Evolutionary conservation across 2,329 filamentous ascomycete genomes (phyloP).

Genomic region (Bisporella sp.): DNA sequence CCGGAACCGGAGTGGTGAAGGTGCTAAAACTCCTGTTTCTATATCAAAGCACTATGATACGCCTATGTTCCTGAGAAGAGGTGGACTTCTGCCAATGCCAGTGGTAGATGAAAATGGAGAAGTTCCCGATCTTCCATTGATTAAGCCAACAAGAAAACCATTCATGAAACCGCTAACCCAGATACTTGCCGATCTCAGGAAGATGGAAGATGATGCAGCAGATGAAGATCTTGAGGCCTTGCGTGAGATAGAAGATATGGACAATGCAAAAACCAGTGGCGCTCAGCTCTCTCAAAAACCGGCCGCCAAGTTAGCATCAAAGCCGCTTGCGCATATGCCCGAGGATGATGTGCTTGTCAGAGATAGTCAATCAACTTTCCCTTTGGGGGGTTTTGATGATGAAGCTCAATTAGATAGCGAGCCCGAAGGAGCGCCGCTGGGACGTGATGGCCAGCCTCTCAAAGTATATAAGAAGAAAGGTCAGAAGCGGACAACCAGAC

Average conservation of each 20-base stretch:
- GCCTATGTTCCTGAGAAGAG: slow-evolving; percentile 60
- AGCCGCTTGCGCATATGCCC: slow-evolving; percentile 7
- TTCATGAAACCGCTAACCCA: slow-evolving; percentile 66
- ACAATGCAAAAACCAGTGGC: slow-evolving; percentile 18
- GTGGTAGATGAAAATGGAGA: slow-evolving; percentile 49
- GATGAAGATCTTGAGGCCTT: slow-evolving; percentile 71
- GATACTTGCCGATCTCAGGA: slow-evolving; percentile 64
- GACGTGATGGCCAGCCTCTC: slow-evolving; percentile 50
- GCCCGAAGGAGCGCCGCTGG: slow-evolving; percentile 36
- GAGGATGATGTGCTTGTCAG: slow-evolving; percentile 34
- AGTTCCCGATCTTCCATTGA: slow-evolving; percentile 35
- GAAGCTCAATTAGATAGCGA: slow-evolving; percentile 50
- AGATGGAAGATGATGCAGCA: slow-evolving; percentile 60
- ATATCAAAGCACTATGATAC: slow-evolving; percentile 58
- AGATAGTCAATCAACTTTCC: slow-evolving; percentile 35
- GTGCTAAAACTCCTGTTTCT: slow-evolving; percentile 39
- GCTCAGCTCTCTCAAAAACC: slow-evolving; percentile 13
- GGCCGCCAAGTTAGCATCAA: slow-evolving; percentile 12
- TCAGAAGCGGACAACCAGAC: slow-evolving; percentile 69
- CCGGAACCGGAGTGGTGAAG: slow-evolving; percentile 31
- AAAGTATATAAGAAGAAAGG: slow-evolving; percentile 76
- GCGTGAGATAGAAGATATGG: slow-evolving; percentile 56
- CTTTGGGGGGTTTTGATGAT: slow-evolving; percentile 58
- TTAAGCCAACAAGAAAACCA: slow-evolving; percentile 50
- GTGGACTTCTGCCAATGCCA: slow-evolving; percentile 36